Percentiles rank a stretch among this genome's conserved stretches.
These are phyloP conservation scores for Handroanthus guayacan DNA, from an alignment of 257 asterid species.

Conservation along the genomic window DNA sequence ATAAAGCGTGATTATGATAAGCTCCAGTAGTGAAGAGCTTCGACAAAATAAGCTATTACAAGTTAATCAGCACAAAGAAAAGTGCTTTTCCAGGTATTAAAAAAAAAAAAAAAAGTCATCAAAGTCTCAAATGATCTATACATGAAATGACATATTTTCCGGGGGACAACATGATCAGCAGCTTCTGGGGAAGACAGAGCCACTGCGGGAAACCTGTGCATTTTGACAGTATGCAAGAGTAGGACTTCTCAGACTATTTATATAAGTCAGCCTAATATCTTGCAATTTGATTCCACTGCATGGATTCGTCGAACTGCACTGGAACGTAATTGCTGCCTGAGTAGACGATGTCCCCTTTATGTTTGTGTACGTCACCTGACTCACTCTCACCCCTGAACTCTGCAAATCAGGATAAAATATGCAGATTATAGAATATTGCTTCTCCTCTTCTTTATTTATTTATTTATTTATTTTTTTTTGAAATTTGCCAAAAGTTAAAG, in stretches of 20 bases:
- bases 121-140: constrained; percentile 24
- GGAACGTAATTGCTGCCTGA: constrained; percentile 69
- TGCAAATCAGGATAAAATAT: constrained; percentile 22
- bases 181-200: constrained; percentile 61
- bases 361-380: constrained; percentile 59
- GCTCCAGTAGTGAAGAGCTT: no score
- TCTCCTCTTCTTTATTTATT: no score
- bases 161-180: constrained; percentile 42
- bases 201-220: constrained; percentile 55
- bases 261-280: constrained; percentile 55
- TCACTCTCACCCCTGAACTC: constrained; percentile 75
- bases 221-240: constrained; percentile 59
- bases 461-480: no score
- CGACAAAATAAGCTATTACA: no score
- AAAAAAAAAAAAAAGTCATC: neutral
- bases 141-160: neutral
- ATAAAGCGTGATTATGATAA: neutral
- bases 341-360: constrained; percentile 78
- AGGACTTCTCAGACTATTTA: constrained; percentile 44
- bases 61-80: no score
- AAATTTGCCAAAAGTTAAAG: no score
- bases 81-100: no score
- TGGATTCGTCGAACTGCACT: constrained; percentile 62
- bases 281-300: constrained; percentile 67
- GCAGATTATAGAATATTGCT: no score